Evolutionary conservation across 1,284 basidiomycete genomes (phyloP), one percentile per base, ranked within the genome.

Genomic region (Sanghuangporus weigelae): DNA sequence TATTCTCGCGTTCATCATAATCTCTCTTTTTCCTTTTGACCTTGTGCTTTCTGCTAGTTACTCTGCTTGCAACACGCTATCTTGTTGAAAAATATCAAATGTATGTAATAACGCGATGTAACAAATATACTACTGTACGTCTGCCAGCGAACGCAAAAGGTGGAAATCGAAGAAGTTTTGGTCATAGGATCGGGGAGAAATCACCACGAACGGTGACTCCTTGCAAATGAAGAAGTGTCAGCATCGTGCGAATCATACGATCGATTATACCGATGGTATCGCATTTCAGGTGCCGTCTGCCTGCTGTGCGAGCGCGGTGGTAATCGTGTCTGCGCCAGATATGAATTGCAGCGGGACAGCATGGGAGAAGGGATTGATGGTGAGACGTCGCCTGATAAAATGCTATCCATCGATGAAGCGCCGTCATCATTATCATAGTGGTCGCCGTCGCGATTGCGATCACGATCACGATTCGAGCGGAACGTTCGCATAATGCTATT

Each of bases 301-400:
- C 60, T 36, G 31, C 31, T 58, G 31, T 65, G 64, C 23, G 57
- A 49, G 14, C 60, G 49, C 16, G 56, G 64, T 26, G 57, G 56
- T 26, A 26, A 36, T 16, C 21, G 54, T 5, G 40, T 57, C 26
- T 35, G 23, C 11, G 19, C 48, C 5, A 11, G 26, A 39, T 60
- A 38, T n/a, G 21, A 21, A 39, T 54, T 42, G 16, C 16, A 23
- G 26, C 31, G 42, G 16, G 46, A 19, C 23, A 57, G 14, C 39
- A 56, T 35, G 19, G 55, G 48, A 7, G 57, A n/a, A 23, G 19
- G 36, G 1, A 48, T 31, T 11, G 21, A 19, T 10, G 60, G 49
- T n/a, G 60, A 62, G 53, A 48, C 16, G 59, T 46, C 59, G 12
- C 38, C 19, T 23, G 60, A 51, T 35, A 59, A 26, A 39, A 59